phyloP scores from a whole-genome alignment of 2,329 filamentous ascomycete genomes.

The Davidsoniella australis region DNA sequence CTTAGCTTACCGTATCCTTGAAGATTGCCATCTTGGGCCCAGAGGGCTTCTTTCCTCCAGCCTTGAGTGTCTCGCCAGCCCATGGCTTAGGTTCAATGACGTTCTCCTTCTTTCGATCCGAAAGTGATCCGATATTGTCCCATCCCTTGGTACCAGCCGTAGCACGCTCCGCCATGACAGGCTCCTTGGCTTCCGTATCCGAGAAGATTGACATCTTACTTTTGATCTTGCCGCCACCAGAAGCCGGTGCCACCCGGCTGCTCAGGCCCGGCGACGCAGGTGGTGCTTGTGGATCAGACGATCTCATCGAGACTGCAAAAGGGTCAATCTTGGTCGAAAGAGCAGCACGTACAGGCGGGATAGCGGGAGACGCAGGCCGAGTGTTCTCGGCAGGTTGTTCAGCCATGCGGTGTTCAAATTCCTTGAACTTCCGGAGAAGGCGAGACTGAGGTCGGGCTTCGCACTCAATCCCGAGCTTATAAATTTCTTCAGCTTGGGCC shows the following conservation, averaged over 20 bases:
- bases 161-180: constrained; percentile 25
- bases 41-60: constrained; percentile 62
- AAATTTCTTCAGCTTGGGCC: constrained; percentile 87
- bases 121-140: constrained; percentile 78
- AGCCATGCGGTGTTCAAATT: constrained; percentile 69
- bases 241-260: neutral
- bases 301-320: constrained; percentile 42
- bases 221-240: constrained; percentile 35
- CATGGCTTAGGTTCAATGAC: constrained; percentile 70
- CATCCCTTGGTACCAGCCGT: constrained; percentile 67
- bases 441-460: constrained; percentile 71
- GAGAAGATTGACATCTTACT: constrained; percentile 51
- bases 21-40: constrained; percentile 75
- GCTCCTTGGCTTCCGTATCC: constrained; percentile 11
- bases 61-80: constrained; percentile 80
- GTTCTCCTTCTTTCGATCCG: constrained; percentile 90
- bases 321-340: constrained; percentile 76
- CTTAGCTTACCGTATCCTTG: constrained; percentile 76
- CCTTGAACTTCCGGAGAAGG: constrained; percentile 73
- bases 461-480: constrained; percentile 71
- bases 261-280: constrained; percentile 28
- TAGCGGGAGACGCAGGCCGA: constrained; percentile 66
- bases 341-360: constrained; percentile 68
- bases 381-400: constrained; percentile 38
- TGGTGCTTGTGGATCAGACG: constrained; percentile 50